Conservation (phyloP, 139 green algal genomes). For the Zygnema cylindricum region DNA sequence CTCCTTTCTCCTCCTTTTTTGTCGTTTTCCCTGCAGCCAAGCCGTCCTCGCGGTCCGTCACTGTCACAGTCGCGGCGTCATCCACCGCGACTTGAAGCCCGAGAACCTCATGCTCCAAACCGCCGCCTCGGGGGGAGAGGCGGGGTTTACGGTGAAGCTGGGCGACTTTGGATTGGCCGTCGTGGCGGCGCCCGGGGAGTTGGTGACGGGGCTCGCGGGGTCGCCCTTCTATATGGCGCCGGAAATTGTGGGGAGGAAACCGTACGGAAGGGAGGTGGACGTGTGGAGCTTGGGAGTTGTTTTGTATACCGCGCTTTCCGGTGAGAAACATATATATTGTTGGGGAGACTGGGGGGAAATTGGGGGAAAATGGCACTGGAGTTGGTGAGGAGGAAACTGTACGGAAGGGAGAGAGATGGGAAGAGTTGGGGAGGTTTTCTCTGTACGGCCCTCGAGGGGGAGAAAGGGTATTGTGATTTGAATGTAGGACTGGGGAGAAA, state of each 20-base stretch:
- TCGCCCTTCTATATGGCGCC: conserved; percentile 92
- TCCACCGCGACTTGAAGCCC: conserved; percentile 85
- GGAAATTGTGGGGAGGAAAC: conserved; percentile 73
- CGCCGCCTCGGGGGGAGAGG: conserved; percentile 11
- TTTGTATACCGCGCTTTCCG: conserved; percentile 93
- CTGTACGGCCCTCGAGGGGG: too few species aligned
- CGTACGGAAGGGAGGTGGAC: conserved; percentile 85
- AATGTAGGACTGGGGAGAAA: too few species aligned
- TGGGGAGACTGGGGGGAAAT: too few species aligned
- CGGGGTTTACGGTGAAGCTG: conserved; percentile 78
- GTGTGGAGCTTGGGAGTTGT: conserved; percentile 94
- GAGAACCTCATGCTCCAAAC: conserved; percentile 96
- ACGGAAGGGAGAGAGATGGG: too few species aligned
- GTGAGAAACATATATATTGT: too few species aligned
- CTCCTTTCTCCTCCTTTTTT: too few species aligned
- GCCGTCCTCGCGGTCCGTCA: conserved; percentile 88
- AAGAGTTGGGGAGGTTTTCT: too few species aligned
- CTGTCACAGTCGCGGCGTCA: conserved; percentile 91
- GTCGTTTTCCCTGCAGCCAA: conserved; percentile 35
- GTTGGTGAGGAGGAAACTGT: too few species aligned
- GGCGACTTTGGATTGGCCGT: conserved; percentile 91
- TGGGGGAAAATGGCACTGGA: too few species aligned
- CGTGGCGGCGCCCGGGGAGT: conserved; percentile 77
- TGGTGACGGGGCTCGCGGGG: conserved; percentile 71
- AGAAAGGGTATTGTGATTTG: too few species aligned